Evolutionary conservation across 2,329 filamentous ascomycete genomes (phyloP), one percentile per base, ranked within the genome.

Genomic region (Fusarium euwallaceae): DNA sequence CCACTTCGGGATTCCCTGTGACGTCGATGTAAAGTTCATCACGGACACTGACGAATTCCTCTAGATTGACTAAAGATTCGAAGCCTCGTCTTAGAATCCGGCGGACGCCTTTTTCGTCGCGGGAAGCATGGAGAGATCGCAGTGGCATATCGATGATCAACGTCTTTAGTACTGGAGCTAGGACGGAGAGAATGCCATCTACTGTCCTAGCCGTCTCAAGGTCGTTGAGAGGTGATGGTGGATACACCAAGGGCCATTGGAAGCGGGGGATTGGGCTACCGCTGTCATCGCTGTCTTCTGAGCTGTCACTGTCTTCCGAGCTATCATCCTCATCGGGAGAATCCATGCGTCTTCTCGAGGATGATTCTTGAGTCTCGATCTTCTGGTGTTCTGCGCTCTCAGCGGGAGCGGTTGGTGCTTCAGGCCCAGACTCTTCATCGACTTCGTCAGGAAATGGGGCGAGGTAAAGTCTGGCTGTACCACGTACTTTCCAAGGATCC

Each of bases 141-240:
- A 79, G 34, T 1, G 78, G 77, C 67, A 79, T 77, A 11, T 79
- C 72, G 3, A 79, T 72, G 48, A 79, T 32, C 1, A 78, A 36
- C 0, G 16, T 34, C 6, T 65, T 68, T 16, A 78, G 65, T 0
- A 67, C 36, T 1, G 74, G 74, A 0, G 76, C 70, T 5, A 78
- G 24, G 6, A 51, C 41, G 7, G 66, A 2, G 27, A 76, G 61
- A 10, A 78, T 39, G 1, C 67, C 34, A 0, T 62, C 48, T 3
- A 74, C 45, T 2, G 48, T 14, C 5, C 60, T 16, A 1, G 56
- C 37, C 1, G 60, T 69, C 6, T 20, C 14, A 4, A 61, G 20
- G 16, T 76, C 65, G 8, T 68, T 12, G 11, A 76, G 61, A 4
- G 43, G 37, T 29, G 65, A 53, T 14, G 45, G 22, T n/a, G 39